Percentiles rank a stretch among this genome's conserved stretches.
Conservation (phyloP, 73 alveolate genomes). For the Tetrahymena thermophila region DNA sequence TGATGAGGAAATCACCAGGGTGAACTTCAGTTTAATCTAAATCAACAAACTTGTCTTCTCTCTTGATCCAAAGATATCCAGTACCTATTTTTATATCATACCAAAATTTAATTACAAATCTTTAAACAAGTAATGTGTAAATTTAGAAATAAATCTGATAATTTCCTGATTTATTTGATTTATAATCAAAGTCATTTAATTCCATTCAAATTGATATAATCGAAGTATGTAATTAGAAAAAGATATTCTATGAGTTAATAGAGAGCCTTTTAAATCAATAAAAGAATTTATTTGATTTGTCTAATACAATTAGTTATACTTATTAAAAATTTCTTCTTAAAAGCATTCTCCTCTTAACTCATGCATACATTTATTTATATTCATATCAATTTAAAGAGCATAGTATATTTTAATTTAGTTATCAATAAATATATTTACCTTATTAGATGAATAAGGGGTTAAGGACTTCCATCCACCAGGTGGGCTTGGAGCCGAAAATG, state of each 20-base stretch:
- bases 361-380: too few relatives aligned
- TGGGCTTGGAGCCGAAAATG: conserved; percentile 55
- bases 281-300: neutral
- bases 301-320: neutral
- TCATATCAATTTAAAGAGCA: too few relatives aligned
- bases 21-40: conserved; percentile 60
- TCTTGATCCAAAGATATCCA: conserved; percentile 61
- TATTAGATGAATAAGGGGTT: neutral
- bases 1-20: conserved; percentile 85
- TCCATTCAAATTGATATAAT: neutral
- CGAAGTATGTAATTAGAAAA: neutral
- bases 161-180: neutral
- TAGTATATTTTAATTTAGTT: too few relatives aligned
- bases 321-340: too few relatives aligned
- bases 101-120: neutral
- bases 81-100: conserved; percentile 44
- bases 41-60: conserved; percentile 53
- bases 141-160: neutral
- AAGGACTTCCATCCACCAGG: conserved; percentile 61
- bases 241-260: neutral
- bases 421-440: neutral
- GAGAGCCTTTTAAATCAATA: neutral
- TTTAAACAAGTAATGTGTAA: neutral
- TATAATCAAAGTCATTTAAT: neutral
- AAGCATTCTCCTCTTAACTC: neutral